Evolutionary conservation across 805 yeast genomes (phyloP).

Genomic region (Candida silvicultrix): DNA sequence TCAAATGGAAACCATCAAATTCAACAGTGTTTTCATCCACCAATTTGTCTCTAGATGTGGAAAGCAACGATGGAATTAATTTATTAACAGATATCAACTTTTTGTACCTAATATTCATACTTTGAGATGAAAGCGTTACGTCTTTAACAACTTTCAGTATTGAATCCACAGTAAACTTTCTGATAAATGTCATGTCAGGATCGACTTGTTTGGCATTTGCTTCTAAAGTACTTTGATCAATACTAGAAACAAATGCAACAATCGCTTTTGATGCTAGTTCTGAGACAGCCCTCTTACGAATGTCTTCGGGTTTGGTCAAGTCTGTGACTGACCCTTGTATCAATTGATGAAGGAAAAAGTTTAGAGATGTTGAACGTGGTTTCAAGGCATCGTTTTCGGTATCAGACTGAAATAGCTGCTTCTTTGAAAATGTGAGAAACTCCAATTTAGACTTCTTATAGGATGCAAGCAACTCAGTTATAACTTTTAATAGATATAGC

Average conservation of each 20-base stretch:
- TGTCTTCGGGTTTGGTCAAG: slow-evolving; percentile 31
- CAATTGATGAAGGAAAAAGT: slow-evolving; percentile 70
- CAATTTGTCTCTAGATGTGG: slow-evolving; percentile 13
- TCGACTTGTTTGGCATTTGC: slow-evolving; percentile 49
- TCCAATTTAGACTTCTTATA: slow-evolving; percentile 79
- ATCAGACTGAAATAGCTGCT: slow-evolving; percentile 23
- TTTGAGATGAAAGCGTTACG: slow-evolving; percentile 28
- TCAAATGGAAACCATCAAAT: slow-evolving; percentile 57
- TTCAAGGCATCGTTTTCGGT: slow-evolving; percentile 36
- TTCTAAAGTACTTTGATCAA: slow-evolving; percentile 25
- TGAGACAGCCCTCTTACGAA: slow-evolving; percentile 52
- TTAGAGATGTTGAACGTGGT: slow-evolving; percentile 73
- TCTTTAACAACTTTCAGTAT: slow-evolving; percentile 58
- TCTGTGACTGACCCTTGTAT: slow-evolving; percentile 41
- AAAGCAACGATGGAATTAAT: slow-evolving; percentile 19
- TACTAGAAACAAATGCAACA: slow-evolving; percentile 55
- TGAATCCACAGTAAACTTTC: slow-evolving; percentile 69
- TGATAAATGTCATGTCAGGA: slow-evolving; percentile 63
- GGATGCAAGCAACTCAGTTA: slow-evolving; percentile 69
- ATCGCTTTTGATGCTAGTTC: slow-evolving; percentile 57
- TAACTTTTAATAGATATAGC: slow-evolving; percentile 57
- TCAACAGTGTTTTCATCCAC: slow-evolving; percentile 31
- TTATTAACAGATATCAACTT: slow-evolving; percentile 37
- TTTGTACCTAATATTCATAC: slow-evolving; percentile 42
- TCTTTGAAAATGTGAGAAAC: slow-evolving; percentile 71